These are phyloP conservation scores for Tylopilus sp. DNA, from an alignment of 768 basidiomycete species.

Conservation along the genomic window DNA sequence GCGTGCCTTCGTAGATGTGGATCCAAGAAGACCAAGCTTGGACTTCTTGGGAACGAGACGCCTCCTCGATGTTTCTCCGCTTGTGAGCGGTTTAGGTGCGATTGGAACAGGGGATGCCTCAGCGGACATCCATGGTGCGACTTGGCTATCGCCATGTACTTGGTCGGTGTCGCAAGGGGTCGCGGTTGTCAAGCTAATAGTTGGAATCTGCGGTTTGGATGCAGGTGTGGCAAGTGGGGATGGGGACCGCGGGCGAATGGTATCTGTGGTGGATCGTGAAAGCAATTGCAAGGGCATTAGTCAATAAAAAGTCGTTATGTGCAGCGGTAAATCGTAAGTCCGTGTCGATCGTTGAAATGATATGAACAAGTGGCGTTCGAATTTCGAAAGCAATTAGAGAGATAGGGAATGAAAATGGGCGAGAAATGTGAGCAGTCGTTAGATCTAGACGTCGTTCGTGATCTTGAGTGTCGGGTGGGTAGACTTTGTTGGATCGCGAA, in stretches of 20 bases:
- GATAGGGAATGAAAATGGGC: not conserved
- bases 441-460: slow-evolving; percentile 21
- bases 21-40: slow-evolving; percentile 50
- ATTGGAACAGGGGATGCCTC: slow-evolving; percentile 16
- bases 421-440: slow-evolving; percentile 19
- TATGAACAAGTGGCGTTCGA: slow-evolving; percentile 18
- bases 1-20: slow-evolving; percentile 26
- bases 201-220: slow-evolving; percentile 42
- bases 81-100: slow-evolving; percentile 27
- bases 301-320: slow-evolving; percentile 26
- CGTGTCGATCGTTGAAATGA: slow-evolving; percentile 23
- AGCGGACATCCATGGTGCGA: slow-evolving; percentile 22
- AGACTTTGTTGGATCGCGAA: slow-evolving; percentile 16
- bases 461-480: slow-evolving; percentile 19
- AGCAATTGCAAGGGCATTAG: slow-evolving; percentile 30
- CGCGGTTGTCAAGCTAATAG: slow-evolving; percentile 68
- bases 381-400: slow-evolving; percentile 16
- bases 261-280: slow-evolving; percentile 29
- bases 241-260: slow-evolving; percentile 23
- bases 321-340: slow-evolving; percentile 13
- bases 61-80: slow-evolving; percentile 31
- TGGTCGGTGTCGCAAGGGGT: slow-evolving; percentile 54
- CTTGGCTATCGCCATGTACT: slow-evolving; percentile 26
- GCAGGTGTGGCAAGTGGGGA: slow-evolving; percentile 28
- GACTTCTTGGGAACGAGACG: slow-evolving; percentile 73